Base-by-base conservation (phyloP, 768 basidiomycete genomes). In the Mycena haematopus region DNA sequence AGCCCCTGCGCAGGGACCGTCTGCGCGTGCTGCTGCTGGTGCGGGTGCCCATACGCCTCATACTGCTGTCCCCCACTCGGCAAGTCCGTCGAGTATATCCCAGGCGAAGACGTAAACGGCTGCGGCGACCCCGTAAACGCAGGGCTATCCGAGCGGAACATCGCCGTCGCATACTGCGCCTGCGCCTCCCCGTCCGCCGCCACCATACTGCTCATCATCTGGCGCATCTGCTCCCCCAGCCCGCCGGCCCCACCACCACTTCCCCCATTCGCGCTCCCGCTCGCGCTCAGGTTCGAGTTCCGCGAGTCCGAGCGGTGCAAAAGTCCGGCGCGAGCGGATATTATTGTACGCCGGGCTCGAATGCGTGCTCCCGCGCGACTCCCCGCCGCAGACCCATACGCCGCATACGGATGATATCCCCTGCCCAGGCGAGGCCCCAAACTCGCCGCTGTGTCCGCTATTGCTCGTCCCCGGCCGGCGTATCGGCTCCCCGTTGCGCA, bases 361-460 rank as follows among this genome's bases (percentile, higher is more conserved):
- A 54, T 80, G 79, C 3, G 80, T 76, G 54, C 80, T 82, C 76
- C 74, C 6, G 76, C 68, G 22, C 80, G 67, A 19, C 65, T 58
- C 51, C 66, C 62, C 66, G 79, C 77, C 25, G 75, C 74, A 5
- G 73, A 70, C n/a, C 40, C 40, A 40, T 73, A 72, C 24, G 73
- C 72, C 55, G 80, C 83, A 54, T 88, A 88, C 22, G 89, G 81
- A 70, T 89, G 84, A 66, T 87, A 85, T 50, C 83, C 81, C 78
- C 61, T 74, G 67, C 69, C 75, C 70, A 71, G 79, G 76, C 2
- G 78, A 77, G 4, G 75, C 74, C n/a, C 75, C 74, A 27, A 76
- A 77, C 58, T 79, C 76, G 67, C 74, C 68, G 36, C 14, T 36
- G 36, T 36, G 36, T 3, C 14, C 11, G 66, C 79, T 71, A 70